phyloP scores from a whole-genome alignment of 176 grass and related monocot genomes.

The Musa acuminata region DNA sequence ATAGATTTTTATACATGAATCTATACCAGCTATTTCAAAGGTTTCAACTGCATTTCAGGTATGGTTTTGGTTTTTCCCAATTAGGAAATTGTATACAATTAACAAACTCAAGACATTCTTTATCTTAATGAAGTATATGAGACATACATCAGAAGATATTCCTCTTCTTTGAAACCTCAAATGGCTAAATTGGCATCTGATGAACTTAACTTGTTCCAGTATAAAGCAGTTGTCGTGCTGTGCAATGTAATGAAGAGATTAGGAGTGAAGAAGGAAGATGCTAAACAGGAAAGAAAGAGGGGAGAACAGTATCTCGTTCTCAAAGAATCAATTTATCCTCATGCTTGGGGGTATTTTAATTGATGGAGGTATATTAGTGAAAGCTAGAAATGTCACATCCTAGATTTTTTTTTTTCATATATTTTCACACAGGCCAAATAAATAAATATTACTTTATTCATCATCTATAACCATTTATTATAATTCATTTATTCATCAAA shows the following conservation, averaged over 20 bases:
- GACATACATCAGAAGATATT: background rate
- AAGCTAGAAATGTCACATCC: too few species aligned
- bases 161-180: background rate
- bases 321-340: background rate
- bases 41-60: slow-evolving; percentile 24
- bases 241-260: background rate
- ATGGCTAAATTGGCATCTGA: background rate
- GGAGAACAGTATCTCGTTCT: background rate
- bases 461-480: too few species aligned
- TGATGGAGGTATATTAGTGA: too few species aligned
- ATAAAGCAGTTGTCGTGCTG: too few species aligned
- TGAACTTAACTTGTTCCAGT: background rate
- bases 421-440: too few species aligned
- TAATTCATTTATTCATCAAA: too few species aligned
- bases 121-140: background rate
- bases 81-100: background rate
- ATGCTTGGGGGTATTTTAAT: background rate
- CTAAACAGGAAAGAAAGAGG: too few species aligned
- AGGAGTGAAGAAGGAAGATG: background rate
- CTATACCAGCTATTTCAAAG: slow-evolving; percentile 33
- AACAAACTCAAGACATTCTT: background rate
- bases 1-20: too few species aligned
- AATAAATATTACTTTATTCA: too few species aligned
- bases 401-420: too few species aligned
- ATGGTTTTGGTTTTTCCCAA: background rate